Evolutionary conservation across 1,284 basidiomycete genomes (phyloP).

Genomic region (Cerioporus squamosus): DNA sequence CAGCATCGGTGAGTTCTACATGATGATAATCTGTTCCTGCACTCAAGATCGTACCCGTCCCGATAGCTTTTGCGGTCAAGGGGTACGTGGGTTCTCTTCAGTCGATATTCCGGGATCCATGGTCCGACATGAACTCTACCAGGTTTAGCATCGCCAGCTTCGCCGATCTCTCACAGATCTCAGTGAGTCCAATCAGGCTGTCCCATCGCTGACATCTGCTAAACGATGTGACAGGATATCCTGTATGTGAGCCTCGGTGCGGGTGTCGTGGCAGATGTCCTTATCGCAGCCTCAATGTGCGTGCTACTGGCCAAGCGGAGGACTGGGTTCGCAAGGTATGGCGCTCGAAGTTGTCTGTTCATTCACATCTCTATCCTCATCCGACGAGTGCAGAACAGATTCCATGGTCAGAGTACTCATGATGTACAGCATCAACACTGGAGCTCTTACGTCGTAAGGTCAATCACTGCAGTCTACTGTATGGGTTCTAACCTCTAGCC

Average conservation of each 20-base stretch:
- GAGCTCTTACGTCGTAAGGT: constrained; percentile 18
- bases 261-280: constrained; percentile 13
- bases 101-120: background rate
- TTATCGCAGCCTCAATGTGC: constrained; percentile 15
- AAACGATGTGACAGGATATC: background rate
- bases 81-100: constrained; percentile 2
- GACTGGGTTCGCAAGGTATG: constrained; percentile 14
- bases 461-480: background rate
- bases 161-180: constrained; percentile 11
- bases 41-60: background rate
- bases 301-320: constrained; percentile 10
- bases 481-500: background rate
- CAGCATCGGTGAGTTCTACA: constrained; percentile 17
- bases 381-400: constrained; percentile 2
- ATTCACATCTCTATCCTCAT: background rate
- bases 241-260: constrained; percentile 14
- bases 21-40: too few relatives aligned
- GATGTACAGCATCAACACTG: constrained; percentile 20
- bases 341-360: background rate
- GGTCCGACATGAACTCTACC: background rate
- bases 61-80: constrained; percentile 19
- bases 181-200: constrained; percentile 1
- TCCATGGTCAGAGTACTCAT: constrained; percentile 16
- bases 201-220: too few relatives aligned
- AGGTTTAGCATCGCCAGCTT: constrained; percentile 19